Base-by-base conservation (phyloP, 78 protist genomes). In the Dictyostelium firmibasis region DNA sequence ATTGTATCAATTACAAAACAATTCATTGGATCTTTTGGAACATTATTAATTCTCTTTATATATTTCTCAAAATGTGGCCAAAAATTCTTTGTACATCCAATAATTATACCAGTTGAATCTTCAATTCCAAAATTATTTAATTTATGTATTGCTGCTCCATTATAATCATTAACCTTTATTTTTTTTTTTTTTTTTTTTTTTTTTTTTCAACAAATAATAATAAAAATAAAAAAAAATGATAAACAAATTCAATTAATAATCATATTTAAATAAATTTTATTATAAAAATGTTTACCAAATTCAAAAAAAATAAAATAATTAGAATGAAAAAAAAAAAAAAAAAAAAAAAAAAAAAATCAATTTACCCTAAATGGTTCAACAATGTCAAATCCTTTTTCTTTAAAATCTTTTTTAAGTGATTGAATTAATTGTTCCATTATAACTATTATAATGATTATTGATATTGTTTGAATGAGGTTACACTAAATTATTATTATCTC, bases 21-120 rank as follows among this genome's bases (percentile, higher is more conserved):
- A 29, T 92, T 86, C 91, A 92, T 86, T 35, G 96, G 96, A 78
- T 92, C 91, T 23, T 92, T 92, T 41, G 92, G 91, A 20, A 84
- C 60, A 11, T 18, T 8, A 43, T 43, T 81, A 9, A 78, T 53
- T 18, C 27, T 50, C 33, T 31, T 25, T 16, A 84, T 60, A 16
- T 64, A 92, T n/a, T 57, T 8, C n/a, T 18, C 41, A 84, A 92
- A 92, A 33, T 92, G 84, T 20, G 35, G 36, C 96, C 96, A 92
- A 62, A 83, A 83, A 27, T 53, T 27, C 43, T 92, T 84, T 10
- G 81, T 92, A 27, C 92, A 86, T 43, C 96, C 96, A 47, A 92
- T 77, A 36, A 92, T 81, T 18, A 92, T 33, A 35, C 96, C 96
- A 50, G 81, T 43, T 20, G 87, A 81, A 81, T 81, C 62, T 10